Percentiles rank a stretch among this genome's conserved stretches.
Conservation (phyloP, 352 stramenopile genomes). For the Pythium guiyangense region DNA sequence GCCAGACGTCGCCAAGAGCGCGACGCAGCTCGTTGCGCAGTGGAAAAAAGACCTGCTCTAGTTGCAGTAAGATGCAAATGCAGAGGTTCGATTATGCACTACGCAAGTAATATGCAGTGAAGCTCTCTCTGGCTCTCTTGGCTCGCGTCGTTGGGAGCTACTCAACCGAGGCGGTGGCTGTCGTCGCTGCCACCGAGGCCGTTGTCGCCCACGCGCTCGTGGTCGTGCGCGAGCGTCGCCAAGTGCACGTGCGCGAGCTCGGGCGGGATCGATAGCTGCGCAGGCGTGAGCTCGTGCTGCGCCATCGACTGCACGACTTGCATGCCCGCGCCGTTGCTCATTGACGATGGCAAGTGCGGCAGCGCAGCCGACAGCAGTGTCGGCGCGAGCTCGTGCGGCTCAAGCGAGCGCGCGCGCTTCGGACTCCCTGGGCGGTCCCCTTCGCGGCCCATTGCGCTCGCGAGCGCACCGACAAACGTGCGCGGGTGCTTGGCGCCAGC, state of each 20-base stretch:
- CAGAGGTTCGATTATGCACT: too few species aligned
- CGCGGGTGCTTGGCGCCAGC: background rate
- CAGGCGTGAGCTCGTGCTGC: background rate
- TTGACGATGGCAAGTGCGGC: background rate
- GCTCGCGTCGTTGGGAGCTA: too few species aligned
- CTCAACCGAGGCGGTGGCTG: background rate
- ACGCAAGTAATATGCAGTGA: background rate
- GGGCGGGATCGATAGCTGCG: background rate
- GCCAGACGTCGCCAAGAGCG: slow-evolving; percentile 55
- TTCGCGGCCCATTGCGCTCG: background rate
- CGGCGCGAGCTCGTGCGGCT: background rate
- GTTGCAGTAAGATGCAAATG: background rate
- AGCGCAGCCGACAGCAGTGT: background rate
- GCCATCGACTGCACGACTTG: slow-evolving; percentile 3
- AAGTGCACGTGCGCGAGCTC: slow-evolving; percentile 3
- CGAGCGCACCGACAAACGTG: too few species aligned
- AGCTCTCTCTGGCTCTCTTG: too few species aligned
- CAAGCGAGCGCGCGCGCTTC: background rate
- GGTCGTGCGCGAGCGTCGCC: background rate
- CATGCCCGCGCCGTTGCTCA: background rate
- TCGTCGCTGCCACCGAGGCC: background rate
- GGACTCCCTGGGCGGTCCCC: background rate
- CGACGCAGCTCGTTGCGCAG: slow-evolving; percentile 69
- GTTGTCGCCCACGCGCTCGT: background rate
- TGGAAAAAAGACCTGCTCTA: slow-evolving; percentile 86